Evolutionary conservation across 805 yeast genomes (phyloP), one percentile per base, ranked within the genome.

Genomic region (Ogataea naganishii): DNA sequence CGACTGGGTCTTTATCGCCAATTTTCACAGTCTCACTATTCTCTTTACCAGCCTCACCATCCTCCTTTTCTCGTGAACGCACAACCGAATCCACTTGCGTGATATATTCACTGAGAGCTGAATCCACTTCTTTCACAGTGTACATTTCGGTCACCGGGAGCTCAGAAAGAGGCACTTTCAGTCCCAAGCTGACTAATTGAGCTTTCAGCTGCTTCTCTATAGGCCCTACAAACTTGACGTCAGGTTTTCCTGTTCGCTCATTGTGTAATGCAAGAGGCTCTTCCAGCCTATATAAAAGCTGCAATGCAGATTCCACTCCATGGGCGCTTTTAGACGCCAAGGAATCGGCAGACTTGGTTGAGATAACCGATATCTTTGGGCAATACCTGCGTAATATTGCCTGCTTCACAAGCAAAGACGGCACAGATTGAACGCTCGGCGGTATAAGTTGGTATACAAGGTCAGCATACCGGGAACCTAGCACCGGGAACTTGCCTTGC

Each of bases 311-410:
- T n/a, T 13, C 27, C 7, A 15, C 16, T 18, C 10, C 12, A 6
- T 23, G 18, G 15, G 18, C 26, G 6, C 26, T 18, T 6, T 17
- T 23, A 11, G 26, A 18, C 7, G 26, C 16, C n/a, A 7, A 18
- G 26, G 6, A 18, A 23, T 11, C 41, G 3, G 56, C 51, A 16
- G 29, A 18, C 4, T 33, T 29, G 3, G 58, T 42, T 3, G 54
- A 37, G 5, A 42, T 31, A 7, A 56, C 57, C 4, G 58, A 43
- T 11, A 56, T 37, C 32, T 47, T 54, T 16, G 62, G 62, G 13
- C 55, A 47, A 37, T 39, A 53, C 23, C 41, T 43, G 9, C 43
- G 51, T 3, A 47, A 29, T 3, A 57, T 37, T 24, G 51, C 16
- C 29, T 53, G 58, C 24, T 47, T 51, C 11, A 44, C 34, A 6